Base-by-base conservation (phyloP, 2,329 filamentous ascomycete species). In the Thelonectria discophora region DNA sequence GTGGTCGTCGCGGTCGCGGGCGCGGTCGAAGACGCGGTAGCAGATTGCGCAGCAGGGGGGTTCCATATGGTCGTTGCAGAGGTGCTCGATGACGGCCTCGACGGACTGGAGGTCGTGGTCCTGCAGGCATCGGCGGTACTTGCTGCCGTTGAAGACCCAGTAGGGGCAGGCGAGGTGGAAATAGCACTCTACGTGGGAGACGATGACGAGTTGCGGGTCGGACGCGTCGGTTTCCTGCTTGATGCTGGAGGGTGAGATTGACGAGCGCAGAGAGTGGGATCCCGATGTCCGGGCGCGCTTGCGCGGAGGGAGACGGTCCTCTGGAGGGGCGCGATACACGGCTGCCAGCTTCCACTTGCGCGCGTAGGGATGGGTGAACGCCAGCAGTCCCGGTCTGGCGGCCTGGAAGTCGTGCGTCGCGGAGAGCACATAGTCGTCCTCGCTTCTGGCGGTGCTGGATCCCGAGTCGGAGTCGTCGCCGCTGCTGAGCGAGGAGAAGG, bases 21-120 rank as follows among this genome's bases (percentile, higher is more conserved):
- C 37, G 1, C 11, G 12, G 5, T 50, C 17, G 18, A 57, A 57
- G 13, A 42, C 21, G 17, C 32, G 46, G 6, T 24, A 30, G 18
- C 54, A 57, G 10, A 21, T 50, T 5, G 54, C 34, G 17, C 54
- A 57, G 46, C 37, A 57, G 4, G 46, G 54, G 1, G 37, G 54
- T 24, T 43, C 8, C 11, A 20, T 50, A 17, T 57, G 54, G 21
- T 57, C 6, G 17, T 9, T 20, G n/a, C 17, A 5, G 9, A 57
- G 13, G 20, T 57, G 54, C 24, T n/a, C 8, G 24, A 50, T 50
- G 34, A 57, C 21, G 3, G 27, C 46, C 17, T 49, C 46, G 15
- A 57, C 15, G 8, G 46, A 57, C 10, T 43, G 54, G 8, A 57
- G 24, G 20, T 57, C 39, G 13, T 43, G 54, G 3, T 49, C 2